Conservation (phyloP, 805 yeast species). For the Yamadazyma endophytica region DNA sequence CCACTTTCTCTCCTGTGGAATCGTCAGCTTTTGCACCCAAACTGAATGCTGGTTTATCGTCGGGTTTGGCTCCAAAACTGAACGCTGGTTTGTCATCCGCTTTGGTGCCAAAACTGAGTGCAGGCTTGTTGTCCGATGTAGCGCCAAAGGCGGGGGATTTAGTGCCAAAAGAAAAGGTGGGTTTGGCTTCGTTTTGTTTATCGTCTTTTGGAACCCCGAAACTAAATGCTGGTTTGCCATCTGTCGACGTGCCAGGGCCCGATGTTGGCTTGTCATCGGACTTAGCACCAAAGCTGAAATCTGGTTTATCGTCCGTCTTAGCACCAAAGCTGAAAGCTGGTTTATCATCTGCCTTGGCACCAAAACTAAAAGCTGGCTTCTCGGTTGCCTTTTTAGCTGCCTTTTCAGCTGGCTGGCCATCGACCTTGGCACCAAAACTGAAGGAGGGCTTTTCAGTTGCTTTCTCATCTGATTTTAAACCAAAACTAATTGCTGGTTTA, state of each 20-base stretch:
- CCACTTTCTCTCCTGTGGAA: not conserved
- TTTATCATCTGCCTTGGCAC: slow-evolving; percentile 2
- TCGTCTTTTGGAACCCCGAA: slow-evolving; percentile 10
- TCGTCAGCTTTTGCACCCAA: slow-evolving; percentile 4
- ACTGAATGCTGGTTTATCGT: slow-evolving; percentile 4
- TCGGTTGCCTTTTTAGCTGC: slow-evolving; percentile 1
- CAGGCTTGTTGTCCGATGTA: slow-evolving; percentile 1
- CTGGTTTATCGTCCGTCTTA: slow-evolving; percentile 1
- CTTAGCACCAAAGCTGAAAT: slow-evolving; percentile 3
- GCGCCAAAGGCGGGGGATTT: slow-evolving; percentile 4
- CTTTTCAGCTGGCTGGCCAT: slow-evolving; percentile 1
- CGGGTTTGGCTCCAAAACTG: slow-evolving; percentile 8
- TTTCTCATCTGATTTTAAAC: slow-evolving; percentile 3
- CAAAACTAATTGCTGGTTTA: slow-evolving; percentile 6
- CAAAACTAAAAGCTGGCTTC: slow-evolving; percentile 5
- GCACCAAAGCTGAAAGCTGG: slow-evolving; percentile 6
- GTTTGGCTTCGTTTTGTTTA: slow-evolving; percentile 3
- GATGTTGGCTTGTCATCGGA: not conserved
- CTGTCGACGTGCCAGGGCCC: not conserved
- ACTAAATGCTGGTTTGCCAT: slow-evolving; percentile 7
- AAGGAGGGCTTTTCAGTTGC: not conserved
- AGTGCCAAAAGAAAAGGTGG: slow-evolving; percentile 14
- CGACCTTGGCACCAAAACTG: not conserved
- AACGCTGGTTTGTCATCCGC: slow-evolving; percentile 6
- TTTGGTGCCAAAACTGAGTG: slow-evolving; percentile 1